Percentiles rank a stretch among this genome's conserved stretches.
These are phyloP conservation scores for Sarcodon sp. DNA, from an alignment of 768 basidiomycete species.

Conservation along the genomic window DNA sequence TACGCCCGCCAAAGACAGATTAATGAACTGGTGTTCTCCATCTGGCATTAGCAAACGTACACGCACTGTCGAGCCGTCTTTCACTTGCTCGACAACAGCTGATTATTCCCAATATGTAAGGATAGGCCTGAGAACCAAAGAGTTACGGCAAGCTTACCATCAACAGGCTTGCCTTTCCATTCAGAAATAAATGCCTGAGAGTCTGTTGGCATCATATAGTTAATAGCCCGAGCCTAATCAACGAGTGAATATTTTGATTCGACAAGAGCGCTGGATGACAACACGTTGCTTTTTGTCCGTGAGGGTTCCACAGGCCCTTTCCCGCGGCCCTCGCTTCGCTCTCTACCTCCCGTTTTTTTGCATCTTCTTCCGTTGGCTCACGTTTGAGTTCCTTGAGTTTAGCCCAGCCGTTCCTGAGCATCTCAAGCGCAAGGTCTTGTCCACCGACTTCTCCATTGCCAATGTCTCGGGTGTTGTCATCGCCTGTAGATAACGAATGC, in stretches of 20 bases:
- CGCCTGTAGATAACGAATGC: slow-evolving; percentile 67
- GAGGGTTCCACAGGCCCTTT: slow-evolving; percentile 79
- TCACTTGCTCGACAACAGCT: slow-evolving; percentile 91
- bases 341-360: slow-evolving; percentile 60
- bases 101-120: not conserved
- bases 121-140: slow-evolving; percentile 4
- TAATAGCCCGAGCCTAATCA: slow-evolving; percentile 52
- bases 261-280: not conserved
- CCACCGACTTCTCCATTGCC: slow-evolving; percentile 66
- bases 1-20: slow-evolving; percentile 75
- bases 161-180: slow-evolving; percentile 85
- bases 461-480: slow-evolving; percentile 69
- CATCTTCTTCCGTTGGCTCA: slow-evolving; percentile 71
- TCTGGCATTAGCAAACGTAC: slow-evolving; percentile 81
- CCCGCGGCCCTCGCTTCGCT: slow-evolving; percentile 61
- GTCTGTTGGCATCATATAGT: slow-evolving; percentile 83
- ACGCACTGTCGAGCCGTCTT: slow-evolving; percentile 85
- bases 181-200: slow-evolving; percentile 81
- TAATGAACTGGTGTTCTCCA: slow-evolving; percentile 83
- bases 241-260: not conserved
- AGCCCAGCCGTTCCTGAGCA: slow-evolving; percentile 88
- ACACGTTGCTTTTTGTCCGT: slow-evolving; percentile 46
- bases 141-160: slow-evolving; percentile 39
- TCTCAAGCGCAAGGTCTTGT: slow-evolving; percentile 57
- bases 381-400: slow-evolving; percentile 83